A percentile compares a stretch with the other conserved stretches of the same genome.
These are phyloP conservation scores for Chaetomidium leptoderma DNA, from an alignment of 495 filamentous ascomycete genomes.

Conservation along the genomic window DNA sequence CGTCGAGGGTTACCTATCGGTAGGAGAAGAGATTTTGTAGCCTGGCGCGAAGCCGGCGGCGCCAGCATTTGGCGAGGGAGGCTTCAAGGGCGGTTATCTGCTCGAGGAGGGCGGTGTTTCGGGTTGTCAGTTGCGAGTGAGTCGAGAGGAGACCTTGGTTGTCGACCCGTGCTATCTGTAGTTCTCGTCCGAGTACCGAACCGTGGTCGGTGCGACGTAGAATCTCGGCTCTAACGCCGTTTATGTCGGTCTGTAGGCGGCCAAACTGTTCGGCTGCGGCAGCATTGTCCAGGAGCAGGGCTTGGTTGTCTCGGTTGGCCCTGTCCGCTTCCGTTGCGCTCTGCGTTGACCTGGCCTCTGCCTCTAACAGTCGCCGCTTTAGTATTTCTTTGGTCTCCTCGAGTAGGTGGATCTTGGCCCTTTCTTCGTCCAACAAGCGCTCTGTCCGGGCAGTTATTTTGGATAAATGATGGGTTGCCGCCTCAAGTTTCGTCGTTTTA, in stretches of 20 bases:
- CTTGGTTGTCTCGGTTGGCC: not conserved
- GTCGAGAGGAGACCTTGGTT: not conserved
- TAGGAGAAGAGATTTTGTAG: slow-evolving; percentile 11
- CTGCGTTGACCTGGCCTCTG: not conserved
- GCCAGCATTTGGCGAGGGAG: not conserved
- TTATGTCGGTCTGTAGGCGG: not conserved
- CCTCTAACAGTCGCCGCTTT: not conserved
- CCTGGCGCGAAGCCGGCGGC: not conserved
- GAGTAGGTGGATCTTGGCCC: not conserved
- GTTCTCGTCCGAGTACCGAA: not conserved
- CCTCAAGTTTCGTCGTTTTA: not conserved
- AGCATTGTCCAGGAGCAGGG: not conserved
- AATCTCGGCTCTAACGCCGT: not conserved
- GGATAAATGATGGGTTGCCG: not conserved
- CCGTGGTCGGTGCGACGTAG: not conserved
- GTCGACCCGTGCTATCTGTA: not conserved
- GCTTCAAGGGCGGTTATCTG: not conserved
- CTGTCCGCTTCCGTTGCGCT: not conserved
- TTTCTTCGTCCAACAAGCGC: not conserved
- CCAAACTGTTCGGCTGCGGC: not conserved
- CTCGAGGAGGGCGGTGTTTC: not conserved
- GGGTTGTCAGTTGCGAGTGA: not conserved
- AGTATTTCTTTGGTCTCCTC: too few species aligned
- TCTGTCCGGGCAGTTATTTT: not conserved
- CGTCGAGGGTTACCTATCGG: slow-evolving; percentile 32